A percentile compares a stretch with the other conserved stretches of the same genome.
Conservation (phyloP, 768 basidiomycete species). For the Rhizopogon sp. region DNA sequence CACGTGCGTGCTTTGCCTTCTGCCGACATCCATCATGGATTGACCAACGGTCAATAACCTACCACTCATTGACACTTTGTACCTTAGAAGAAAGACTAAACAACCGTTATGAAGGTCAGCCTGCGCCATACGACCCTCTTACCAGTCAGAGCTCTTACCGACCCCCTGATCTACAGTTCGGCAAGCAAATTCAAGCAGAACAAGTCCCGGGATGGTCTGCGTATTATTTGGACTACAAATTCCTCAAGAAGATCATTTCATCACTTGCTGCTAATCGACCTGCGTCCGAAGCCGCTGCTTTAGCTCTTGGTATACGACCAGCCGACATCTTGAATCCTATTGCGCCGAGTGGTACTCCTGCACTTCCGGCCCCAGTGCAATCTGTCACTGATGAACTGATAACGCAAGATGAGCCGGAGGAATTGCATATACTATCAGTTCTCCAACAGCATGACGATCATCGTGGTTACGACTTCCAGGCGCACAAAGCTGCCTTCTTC, state of each 20-base stretch:
- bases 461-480: conserved; percentile 82
- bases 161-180: conserved; percentile 59
- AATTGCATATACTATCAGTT: conserved; percentile 56
- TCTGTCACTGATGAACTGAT: conserved; percentile 14
- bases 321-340: conserved; percentile 38
- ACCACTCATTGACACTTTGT: conserved; percentile 6
- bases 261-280: conserved; percentile 88
- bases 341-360: conserved; percentile 20
- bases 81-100: conserved; percentile 2
- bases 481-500: conserved; percentile 97
- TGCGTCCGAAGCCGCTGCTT: conserved; percentile 82
- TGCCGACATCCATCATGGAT: conserved; percentile 20
- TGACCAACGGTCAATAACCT: conserved; percentile 9
- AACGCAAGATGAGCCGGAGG: conserved; percentile 36
- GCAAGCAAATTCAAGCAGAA: conserved; percentile 94
- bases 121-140: neutral
- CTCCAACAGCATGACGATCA: conserved; percentile 65
- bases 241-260: conserved; percentile 96
- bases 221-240: conserved; percentile 98
- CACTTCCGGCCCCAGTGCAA: conserved; percentile 27
- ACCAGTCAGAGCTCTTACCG: neutral
- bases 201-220: conserved; percentile 96
- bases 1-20: conserved; percentile 40
- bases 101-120: conserved; percentile 27
- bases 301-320: conserved; percentile 80